Base-by-base conservation (phyloP, 352 stramenopile species). In the Phytopythium boreale region DNA sequence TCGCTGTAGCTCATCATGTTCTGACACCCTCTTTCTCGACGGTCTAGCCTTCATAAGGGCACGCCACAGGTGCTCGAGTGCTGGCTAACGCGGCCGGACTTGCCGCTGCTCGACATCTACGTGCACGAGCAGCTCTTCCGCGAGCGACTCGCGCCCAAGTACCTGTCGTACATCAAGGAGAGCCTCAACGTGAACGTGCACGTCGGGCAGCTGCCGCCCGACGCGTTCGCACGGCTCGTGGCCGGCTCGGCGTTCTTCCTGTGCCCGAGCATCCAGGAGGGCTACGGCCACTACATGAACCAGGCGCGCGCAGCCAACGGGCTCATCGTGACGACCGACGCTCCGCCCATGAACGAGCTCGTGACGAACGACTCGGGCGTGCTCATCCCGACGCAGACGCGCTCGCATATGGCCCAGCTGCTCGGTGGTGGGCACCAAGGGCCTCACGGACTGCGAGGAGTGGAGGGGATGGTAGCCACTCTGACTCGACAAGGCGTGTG, bases 251-350 rank as follows among this genome's bases (percentile, higher is more conserved):
- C 72, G 4, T 80, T 75, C 43, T 85, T 86, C 44, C 65, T 88
- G 61, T 86, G 79, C 41, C 68, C 79, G 24, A 88, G 79, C 64
- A 59, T 74, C 19, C 69, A 78, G 52, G 79, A 88, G 44, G 77
- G 77, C 24, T 87, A 86, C 65, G 80, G 80, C 27, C 78, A 89
- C 61, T 89, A 87, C 61, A 82, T 89, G 50, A 89, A 89, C 57
- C 80, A 89, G 59, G 80, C 78, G 24, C 67, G 80, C 31, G 78
- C 78, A 0, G 74, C 78, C 22, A 67, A 71, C 19, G 75, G 72
- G 0, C 20, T 87, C 26, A 76, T 89, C 43, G 53, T 85, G 24
- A 89, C 80, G 12, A 89, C 80, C 14, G 70, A 87, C 51, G 61
- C 80, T 2, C 49, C 70, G 22, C 80, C 80, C 4, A 89, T 89